A percentile compares a stretch with the other conserved stretches of the same genome.
These are phyloP conservation scores for Phyllosticta ampelicida DNA, from an alignment of 2,329 filamentous ascomycete genomes.

Conservation along the genomic window DNA sequence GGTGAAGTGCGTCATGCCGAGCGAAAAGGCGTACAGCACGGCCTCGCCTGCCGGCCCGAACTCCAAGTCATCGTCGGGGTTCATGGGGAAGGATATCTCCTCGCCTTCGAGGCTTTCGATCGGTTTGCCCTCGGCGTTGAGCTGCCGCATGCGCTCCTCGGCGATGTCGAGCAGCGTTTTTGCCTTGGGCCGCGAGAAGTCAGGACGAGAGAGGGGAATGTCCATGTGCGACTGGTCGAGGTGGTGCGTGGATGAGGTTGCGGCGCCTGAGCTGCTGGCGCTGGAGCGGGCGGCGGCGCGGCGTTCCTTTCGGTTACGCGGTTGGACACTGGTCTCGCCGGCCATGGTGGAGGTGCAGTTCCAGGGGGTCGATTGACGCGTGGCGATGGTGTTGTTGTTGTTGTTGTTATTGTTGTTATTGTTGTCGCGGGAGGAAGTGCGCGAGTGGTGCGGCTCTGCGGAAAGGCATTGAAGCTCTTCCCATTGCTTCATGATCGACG, in stretches of 20 bases:
- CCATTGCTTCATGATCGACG: constrained; percentile 1
- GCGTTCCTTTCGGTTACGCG: constrained; percentile 36
- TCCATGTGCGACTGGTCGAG: constrained; percentile 1
- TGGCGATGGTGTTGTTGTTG: neutral
- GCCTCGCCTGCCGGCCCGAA: constrained; percentile 39
- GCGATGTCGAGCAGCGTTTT: constrained; percentile 67
- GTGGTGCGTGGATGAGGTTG: constrained; percentile 10
- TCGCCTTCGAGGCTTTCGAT: constrained; percentile 18
- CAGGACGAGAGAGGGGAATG: constrained; percentile 51
- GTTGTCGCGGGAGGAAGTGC: no score
- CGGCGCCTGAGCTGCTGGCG: constrained; percentile 24
- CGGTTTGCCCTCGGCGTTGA: constrained; percentile 37
- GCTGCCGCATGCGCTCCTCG: constrained; percentile 43
- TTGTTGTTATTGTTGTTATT: no score
- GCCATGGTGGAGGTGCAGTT: constrained; percentile 1
- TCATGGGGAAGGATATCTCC: constrained; percentile 12
- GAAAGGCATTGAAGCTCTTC: neutral
- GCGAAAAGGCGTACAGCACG: constrained; percentile 42
- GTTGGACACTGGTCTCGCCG: constrained; percentile 4
- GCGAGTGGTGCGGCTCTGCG: neutral
- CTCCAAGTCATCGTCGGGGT: constrained; percentile 29
- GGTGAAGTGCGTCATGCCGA: constrained; percentile 65
- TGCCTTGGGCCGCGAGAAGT: constrained; percentile 46
- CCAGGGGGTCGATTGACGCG: neutral
- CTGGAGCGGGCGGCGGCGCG: constrained; percentile 30